Percentiles rank a stretch among this genome's conserved stretches.
Conservation (phyloP, 1,139 yeast genomes). For the Lodderomyces parapsilosis region DNA sequence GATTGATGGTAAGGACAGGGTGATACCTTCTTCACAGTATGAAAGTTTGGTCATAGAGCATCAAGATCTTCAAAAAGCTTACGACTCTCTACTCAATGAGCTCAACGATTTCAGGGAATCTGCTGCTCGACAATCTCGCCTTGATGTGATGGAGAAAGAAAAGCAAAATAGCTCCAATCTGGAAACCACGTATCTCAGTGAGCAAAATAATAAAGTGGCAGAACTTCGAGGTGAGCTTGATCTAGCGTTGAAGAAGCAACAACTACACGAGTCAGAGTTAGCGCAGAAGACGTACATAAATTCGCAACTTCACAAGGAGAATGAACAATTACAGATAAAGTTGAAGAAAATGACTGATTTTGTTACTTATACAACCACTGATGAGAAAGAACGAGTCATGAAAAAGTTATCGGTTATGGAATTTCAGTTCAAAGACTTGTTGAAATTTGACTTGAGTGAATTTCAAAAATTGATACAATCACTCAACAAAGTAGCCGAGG, state of each 20-base stretch:
- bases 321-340: slow-evolving; percentile 20
- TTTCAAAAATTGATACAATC: slow-evolving; percentile 45
- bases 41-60: slow-evolving; percentile 9
- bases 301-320: slow-evolving; percentile 41
- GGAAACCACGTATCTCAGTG: slow-evolving; percentile 1
- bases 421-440: slow-evolving; percentile 37
- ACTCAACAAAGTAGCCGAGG: slow-evolving; percentile 57
- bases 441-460: slow-evolving; percentile 36
- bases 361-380: slow-evolving; percentile 18
- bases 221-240: slow-evolving; percentile 34
- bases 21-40: neutral
- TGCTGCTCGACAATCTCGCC: neutral
- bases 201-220: slow-evolving; percentile 16
- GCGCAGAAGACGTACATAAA: slow-evolving; percentile 41
- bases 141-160: neutral
- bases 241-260: slow-evolving; percentile 46
- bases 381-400: slow-evolving; percentile 16
- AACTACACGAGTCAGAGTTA: slow-evolving; percentile 50
- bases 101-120: slow-evolving; percentile 3
- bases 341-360: slow-evolving; percentile 9
- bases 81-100: slow-evolving; percentile 8
- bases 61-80: slow-evolving; percentile 11
- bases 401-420: slow-evolving; percentile 26
- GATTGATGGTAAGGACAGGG: neutral
- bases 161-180: neutral